Base-by-base conservation (phyloP, 306 rosid genomes). In the Coriaria nepalensis region DNA sequence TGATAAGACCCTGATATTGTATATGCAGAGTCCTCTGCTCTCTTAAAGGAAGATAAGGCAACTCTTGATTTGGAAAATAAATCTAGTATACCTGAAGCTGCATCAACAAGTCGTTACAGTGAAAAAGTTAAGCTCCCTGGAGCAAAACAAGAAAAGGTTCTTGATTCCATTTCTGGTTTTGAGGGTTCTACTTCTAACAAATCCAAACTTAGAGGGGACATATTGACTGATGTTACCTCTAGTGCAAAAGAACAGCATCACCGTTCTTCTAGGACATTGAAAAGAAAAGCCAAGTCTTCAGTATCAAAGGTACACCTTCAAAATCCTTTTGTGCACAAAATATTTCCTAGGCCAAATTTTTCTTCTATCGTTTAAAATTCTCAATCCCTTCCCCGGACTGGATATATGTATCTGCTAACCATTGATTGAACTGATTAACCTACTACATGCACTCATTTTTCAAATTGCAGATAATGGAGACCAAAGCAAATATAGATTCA, bases 171-270 rank as follows among this genome's bases (percentile, higher is more conserved):
- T 50, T 65, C 78, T 56, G 70, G 65, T 63, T 45, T 62, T 66
- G 86, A 76, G 53, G 51, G 62, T 68, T 50, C 79, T 35, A 55
- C 49, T 37, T 46, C 70, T 53, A 75, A 58, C 70, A 77, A 71
- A 49, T 79, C 82, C 47, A 84, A 81, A 69, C 60, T 75, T 53
- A 83, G 82, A 59, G 75, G 68, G 55, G 93, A 63, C 52, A 45
- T 46, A 2, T 52, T 62, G 54, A 45, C 47, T 59, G 74, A 67
- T 54, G 45, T 11, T 61, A 58, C 53, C 33, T 69, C 75, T 52
- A 81, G 71, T 71, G 65, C 68, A 8, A 80, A 76, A 57, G 81
- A 64, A 32, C 69, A 54, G 63, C 65, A 60, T 55, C 68, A 60
- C 2, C 46, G 64, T 58, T 41, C 71, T 49, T 76, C 52, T 48